Percentiles rank a stretch among this genome's conserved stretches.
These are phyloP conservation scores for Russula virescens DNA, from an alignment of 768 basidiomycete genomes.

Conservation along the genomic window DNA sequence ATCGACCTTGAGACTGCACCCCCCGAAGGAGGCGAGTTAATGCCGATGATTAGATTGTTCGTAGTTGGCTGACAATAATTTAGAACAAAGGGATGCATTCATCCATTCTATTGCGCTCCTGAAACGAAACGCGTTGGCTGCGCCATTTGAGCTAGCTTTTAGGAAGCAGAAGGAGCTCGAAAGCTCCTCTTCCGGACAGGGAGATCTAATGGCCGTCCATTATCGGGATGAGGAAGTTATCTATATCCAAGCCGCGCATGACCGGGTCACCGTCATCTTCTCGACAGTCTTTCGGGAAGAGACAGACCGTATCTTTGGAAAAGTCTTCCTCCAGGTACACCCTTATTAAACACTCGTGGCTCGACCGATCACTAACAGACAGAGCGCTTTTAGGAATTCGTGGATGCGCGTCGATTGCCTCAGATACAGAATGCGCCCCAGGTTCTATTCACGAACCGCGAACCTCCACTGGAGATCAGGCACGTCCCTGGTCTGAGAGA, in stretches of 20 bases:
- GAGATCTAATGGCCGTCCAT: slow-evolving; percentile 87
- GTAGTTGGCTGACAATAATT: slow-evolving; percentile 4
- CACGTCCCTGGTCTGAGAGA: slow-evolving; percentile 75
- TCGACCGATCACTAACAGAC: background rate
- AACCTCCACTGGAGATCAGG: slow-evolving; percentile 94
- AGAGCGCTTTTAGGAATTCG: slow-evolving; percentile 73
- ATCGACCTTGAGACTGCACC: slow-evolving; percentile 88
- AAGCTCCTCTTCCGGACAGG: slow-evolving; percentile 54
- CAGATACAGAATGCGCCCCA: slow-evolving; percentile 96
- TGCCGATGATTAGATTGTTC: background rate
- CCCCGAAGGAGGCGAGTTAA: slow-evolving; percentile 62
- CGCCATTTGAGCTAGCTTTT: slow-evolving; percentile 91
- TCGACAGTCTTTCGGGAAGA: slow-evolving; percentile 96
- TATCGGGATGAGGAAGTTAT: slow-evolving; percentile 98
- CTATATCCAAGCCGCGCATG: slow-evolving; percentile 86
- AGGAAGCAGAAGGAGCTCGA: slow-evolving; percentile 79
- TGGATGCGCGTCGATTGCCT: slow-evolving; percentile 92
- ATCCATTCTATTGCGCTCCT: slow-evolving; percentile 77
- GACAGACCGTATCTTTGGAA: slow-evolving; percentile 94
- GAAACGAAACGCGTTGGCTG: slow-evolving; percentile 91
- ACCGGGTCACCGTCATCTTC: slow-evolving; percentile 97
- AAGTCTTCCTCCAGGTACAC: slow-evolving; percentile 91
- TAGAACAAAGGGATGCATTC: slow-evolving; percentile 76
- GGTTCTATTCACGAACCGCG: slow-evolving; percentile 89
- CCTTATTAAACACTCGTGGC: slow-evolving; percentile 13